Evolutionary conservation across 2,329 filamentous ascomycete genomes (phyloP), one percentile per base, ranked within the genome.

Genomic region (Gyromitra esculenta): DNA sequence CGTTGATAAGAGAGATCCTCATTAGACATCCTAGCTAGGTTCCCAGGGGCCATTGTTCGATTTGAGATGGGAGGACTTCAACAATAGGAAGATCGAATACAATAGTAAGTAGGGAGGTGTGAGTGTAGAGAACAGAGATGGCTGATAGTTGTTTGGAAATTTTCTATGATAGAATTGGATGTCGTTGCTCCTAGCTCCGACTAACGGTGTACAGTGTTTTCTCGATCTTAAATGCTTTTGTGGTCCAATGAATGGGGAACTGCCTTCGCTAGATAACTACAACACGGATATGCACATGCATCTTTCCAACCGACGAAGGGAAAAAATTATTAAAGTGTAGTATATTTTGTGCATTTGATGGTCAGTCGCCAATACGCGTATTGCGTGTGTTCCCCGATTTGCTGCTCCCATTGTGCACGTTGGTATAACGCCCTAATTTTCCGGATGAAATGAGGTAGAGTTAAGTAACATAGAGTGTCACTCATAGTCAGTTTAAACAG

Each of bases 11-110:
- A 56, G 15, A 52, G 21, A 41, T 45, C 39, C 31, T 35, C 37
- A 31, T 54, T 56, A 13, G n/a, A 11, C 25, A 66, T 50, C 35
- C 31, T 45, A 35, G 52, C 37, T 59, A 37, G 13, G 6, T 59
- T 18, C 9, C 52, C 8, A 25, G 25, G 25, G 48, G 41, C 66
- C 66, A 69, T 69, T 50, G 15, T 37, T 59, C 2, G 52, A 68
- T 57, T 13, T 50, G 25, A 15, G 31, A 39, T 69, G 7, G 2
- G 15, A 15, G 8, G 48, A 5, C 18, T 50, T 52, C n/a, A 5
- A 21, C 9, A 21, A 25, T 5, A 25, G 8, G 15, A 18, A 39
- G 25, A 48, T 13, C 4, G n/a, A 60, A 50, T 5, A 11, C 18
- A 15, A 18, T n/a, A 21, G 5, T 52, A 15, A 11, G 54, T n/a